Conservation (phyloP, 2,329 filamentous ascomycete species). For the Penicillium corylophilum region DNA sequence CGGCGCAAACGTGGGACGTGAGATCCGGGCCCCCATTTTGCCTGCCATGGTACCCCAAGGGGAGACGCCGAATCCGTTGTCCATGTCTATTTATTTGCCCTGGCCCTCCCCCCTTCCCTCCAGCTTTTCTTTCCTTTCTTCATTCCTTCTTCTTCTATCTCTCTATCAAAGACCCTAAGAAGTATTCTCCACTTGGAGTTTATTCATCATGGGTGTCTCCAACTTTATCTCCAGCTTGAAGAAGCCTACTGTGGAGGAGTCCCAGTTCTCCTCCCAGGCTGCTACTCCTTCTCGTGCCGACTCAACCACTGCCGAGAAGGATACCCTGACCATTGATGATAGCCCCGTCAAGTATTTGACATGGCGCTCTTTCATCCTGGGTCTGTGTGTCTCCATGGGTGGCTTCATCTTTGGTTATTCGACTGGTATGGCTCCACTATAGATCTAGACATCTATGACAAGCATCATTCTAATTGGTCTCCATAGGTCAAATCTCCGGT, state of each 20-base stretch:
- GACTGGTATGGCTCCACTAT: conserved; percentile 33
- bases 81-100: conserved; percentile 25
- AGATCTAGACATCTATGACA: not conserved
- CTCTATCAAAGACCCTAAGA: not conserved
- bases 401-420: conserved; percentile 50
- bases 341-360: conserved; percentile 46
- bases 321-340: conserved; percentile 37
- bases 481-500: conserved; percentile 44
- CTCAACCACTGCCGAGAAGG: conserved; percentile 33
- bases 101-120: conserved; percentile 9
- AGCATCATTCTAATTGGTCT: conserved; percentile 4
- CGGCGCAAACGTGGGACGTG: conserved; percentile 24
- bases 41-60: conserved; percentile 27
- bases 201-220: conserved; percentile 29
- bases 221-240: conserved; percentile 13
- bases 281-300: conserved; percentile 35
- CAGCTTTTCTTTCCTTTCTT: conserved; percentile 6
- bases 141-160: not conserved
- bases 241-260: conserved; percentile 27
- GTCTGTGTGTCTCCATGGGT: conserved; percentile 49
- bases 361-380: conserved; percentile 44
- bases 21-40: conserved; percentile 34
- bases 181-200: conserved; percentile 2
- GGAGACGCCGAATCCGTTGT: conserved; percentile 13
- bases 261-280: conserved; percentile 34